A percentile compares a stretch with the other conserved stretches of the same genome.
These are phyloP conservation scores for Stemphylium lycopersici DNA, from an alignment of 2,329 filamentous ascomycete genomes.

Conservation along the genomic window DNA sequence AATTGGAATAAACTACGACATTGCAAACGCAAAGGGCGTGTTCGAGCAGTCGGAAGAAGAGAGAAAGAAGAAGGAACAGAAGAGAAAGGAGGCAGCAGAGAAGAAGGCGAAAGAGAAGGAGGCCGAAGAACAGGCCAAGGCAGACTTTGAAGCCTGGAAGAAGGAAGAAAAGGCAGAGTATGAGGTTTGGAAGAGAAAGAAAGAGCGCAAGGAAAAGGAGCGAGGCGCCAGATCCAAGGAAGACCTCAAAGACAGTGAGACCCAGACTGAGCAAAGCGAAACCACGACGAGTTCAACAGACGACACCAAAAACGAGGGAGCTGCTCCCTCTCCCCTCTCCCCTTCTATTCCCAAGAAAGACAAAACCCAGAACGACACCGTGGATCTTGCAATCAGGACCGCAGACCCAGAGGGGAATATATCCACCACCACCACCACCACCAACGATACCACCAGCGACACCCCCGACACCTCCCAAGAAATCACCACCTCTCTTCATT, in stretches of 20 bases:
- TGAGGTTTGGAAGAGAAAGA: constrained; percentile 29
- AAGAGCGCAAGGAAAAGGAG: constrained; percentile 17
- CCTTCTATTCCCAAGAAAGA: neutral
- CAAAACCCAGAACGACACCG: neutral
- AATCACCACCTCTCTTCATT: neutral
- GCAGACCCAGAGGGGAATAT: neutral
- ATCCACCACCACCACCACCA: neutral
- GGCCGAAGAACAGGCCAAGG: constrained; percentile 40
- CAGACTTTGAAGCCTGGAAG: constrained; percentile 43
- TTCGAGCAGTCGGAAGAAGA: constrained; percentile 57
- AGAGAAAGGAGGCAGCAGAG: constrained; percentile 43
- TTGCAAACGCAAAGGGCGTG: constrained; percentile 70
- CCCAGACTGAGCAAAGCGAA: neutral
- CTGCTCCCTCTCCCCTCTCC: neutral
- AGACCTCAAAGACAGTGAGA: neutral
- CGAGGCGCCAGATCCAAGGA: constrained; percentile 2
- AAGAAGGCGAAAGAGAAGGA: constrained; percentile 37
- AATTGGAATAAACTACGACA: constrained; percentile 71
- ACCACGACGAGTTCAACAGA: neutral
- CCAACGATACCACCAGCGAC: neutral
- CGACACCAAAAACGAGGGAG: neutral
- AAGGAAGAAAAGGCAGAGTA: constrained; percentile 37
- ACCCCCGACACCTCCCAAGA: neutral
- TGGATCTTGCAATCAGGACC: neutral
- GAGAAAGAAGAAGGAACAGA: constrained; percentile 48